Evolutionary conservation across 2,329 filamentous ascomycete species (phyloP), one percentile per base, ranked within the genome.

Genomic region (Aspergillus jensenii): DNA sequence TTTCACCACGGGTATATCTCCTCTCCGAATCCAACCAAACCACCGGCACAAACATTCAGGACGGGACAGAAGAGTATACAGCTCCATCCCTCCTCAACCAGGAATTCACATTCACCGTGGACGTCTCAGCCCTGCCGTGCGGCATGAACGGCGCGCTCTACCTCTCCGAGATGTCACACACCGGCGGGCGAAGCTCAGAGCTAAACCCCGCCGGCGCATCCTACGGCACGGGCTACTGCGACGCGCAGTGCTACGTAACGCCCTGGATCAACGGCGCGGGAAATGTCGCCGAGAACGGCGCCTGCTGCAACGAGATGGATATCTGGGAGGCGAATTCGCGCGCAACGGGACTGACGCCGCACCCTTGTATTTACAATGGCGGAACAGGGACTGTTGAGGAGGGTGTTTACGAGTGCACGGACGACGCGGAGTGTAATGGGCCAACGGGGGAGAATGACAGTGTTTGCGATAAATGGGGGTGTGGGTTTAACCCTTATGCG

Each of bases 91-190:
- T 89, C 51, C 77, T 84, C 44, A 84, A 84, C 72, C 82, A 87
- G 68, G 87, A 90, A 71, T 84, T 90, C 73, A 85, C 84, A 47
- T 89, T 89, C 62, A 86, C 89, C 55, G 86, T 89, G 21, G 87
- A 90, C 69, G 84, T 89, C 39, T 88, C 86, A 23, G 81, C 82
- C 65, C 77, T 88, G n/a, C 82, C 82, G 59, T 90, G 88, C 67
- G 88, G 88, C 58, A 76, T 90, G 62, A 90, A 90, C 74, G 87
- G 87, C 51, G 87, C 87, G 39, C 76, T 90, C 40, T 89, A 89
- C 73, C 77, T 88, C 37, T 76, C 81, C 8, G 79, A 82, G 65
- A 88, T 88, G 86, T 76, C 80, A 1, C 72, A 76, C 7, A 81
- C 85, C 60, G 87, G 87, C 59, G 86, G 84, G 59, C 76, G 76